A percentile compares a stretch with the other conserved stretches of the same genome.
phyloP scores from a whole-genome alignment of 2,329 filamentous ascomycete genomes.

The Exserohilum rostratum region DNA sequence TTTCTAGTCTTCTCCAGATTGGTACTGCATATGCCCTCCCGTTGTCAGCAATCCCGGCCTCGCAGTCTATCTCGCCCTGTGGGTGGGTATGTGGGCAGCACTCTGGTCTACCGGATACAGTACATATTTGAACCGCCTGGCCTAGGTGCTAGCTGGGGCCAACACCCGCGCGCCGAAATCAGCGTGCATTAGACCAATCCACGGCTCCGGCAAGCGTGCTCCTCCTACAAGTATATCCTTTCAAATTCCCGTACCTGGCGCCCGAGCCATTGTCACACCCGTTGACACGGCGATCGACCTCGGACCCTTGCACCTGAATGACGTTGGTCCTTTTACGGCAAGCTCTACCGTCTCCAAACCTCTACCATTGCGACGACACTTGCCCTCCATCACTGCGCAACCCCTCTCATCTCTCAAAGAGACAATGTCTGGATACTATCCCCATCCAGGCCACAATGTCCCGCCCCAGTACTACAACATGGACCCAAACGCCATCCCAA shows the following conservation, averaged over 20 bases:
- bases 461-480: constrained; percentile 46
- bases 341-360: constrained; percentile 33
- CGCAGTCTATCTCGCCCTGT: constrained; percentile 32
- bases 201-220: constrained; percentile 24
- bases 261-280: constrained; percentile 35
- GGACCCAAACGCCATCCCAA: constrained; percentile 36
- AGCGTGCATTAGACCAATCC: constrained; percentile 34
- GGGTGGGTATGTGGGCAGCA: constrained; percentile 14
- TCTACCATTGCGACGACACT: constrained; percentile 20
- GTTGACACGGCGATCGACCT: constrained; percentile 40
- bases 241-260: constrained; percentile 33
- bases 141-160: constrained; percentile 43
- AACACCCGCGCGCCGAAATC: constrained; percentile 37
- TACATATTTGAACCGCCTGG: constrained; percentile 41
- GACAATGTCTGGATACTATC: constrained; percentile 49
- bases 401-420: constrained; percentile 13
- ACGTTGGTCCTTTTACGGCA: constrained; percentile 45
- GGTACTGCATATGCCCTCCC: constrained; percentile 34
- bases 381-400: constrained; percentile 27
- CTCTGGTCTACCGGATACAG: constrained; percentile 31
- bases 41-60: constrained; percentile 37
- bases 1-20: constrained; percentile 49
- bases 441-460: constrained; percentile 37
- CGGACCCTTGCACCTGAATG: constrained; percentile 46
- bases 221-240: constrained; percentile 21